phyloP scores from a whole-genome alignment of 2,329 filamentous ascomycete species.

The Rutstroemia sp. region DNA sequence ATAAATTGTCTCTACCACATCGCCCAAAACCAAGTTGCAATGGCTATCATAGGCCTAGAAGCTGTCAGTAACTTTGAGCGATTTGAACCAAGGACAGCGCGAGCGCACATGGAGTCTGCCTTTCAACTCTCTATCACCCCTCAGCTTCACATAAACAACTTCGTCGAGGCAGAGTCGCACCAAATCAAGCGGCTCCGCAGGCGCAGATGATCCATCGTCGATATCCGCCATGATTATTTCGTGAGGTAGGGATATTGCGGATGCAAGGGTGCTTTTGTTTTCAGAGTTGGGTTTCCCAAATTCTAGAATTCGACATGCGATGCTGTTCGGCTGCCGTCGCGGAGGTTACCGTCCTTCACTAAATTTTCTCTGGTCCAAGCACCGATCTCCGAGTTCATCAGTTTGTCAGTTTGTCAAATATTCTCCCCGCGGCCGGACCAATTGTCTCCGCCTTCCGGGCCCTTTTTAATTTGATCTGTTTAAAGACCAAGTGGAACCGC shows the following conservation, averaged over 20 bases:
- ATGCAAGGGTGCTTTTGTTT: not conserved
- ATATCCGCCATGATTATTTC: slow-evolving; percentile 68
- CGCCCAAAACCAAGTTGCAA: slow-evolving; percentile 92
- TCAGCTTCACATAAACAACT: slow-evolving; percentile 92
- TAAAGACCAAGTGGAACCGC: not conserved
- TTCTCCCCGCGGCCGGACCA: not conserved
- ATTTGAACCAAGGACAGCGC: not conserved
- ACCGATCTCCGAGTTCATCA: too few species aligned
- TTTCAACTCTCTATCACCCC: slow-evolving; percentile 91
- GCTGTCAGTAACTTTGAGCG: slow-evolving; percentile 13
- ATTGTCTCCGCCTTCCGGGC: not conserved
- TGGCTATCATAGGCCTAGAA: slow-evolving; percentile 92
- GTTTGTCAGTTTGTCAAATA: not conserved
- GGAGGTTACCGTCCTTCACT: too few species aligned
- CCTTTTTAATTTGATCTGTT: not conserved
- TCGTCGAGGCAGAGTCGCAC: slow-evolving; percentile 93
- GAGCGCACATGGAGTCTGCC: slow-evolving; percentile 80
- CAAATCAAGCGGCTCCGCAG: slow-evolving; percentile 88
- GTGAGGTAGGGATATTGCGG: slow-evolving; percentile 8
- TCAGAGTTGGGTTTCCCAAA: not conserved
- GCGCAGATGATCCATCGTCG: slow-evolving; percentile 59
- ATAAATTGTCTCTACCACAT: slow-evolving; percentile 97
- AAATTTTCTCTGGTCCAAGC: too few species aligned
- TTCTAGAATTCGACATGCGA: too few species aligned
- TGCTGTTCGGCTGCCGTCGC: too few species aligned